Evolutionary conservation across 2,329 filamentous ascomycete genomes (phyloP).

Genomic region (Pestalotiopsis sp.): DNA sequence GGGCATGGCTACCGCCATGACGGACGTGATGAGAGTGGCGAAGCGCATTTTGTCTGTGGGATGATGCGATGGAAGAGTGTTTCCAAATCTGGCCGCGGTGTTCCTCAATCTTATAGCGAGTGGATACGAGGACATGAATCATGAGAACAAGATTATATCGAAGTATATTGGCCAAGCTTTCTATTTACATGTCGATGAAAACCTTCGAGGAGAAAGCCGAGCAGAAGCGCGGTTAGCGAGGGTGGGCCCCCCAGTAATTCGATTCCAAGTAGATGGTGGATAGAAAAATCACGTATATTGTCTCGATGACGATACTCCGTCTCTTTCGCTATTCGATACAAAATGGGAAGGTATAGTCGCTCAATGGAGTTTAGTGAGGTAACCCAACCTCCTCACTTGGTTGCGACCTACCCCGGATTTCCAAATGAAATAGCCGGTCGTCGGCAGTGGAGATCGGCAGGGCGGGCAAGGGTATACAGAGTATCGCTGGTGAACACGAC

Average conservation of each 20-base stretch:
- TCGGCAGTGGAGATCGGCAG: slow-evolving; percentile 1
- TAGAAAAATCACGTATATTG: neutral
- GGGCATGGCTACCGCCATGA: neutral
- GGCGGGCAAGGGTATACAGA: neutral
- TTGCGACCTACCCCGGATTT: neutral
- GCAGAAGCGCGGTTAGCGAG: too few species aligned
- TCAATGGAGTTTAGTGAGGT: neutral
- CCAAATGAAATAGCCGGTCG: neutral
- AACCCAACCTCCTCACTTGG: neutral
- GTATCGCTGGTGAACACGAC: neutral
- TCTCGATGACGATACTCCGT: neutral
- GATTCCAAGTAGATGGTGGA: neutral
- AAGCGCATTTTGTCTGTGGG: neutral
- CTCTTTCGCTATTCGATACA: neutral
- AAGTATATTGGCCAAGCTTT: too few species aligned
- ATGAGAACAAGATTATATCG: too few species aligned
- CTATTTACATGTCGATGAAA: too few species aligned
- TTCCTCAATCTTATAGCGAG: too few species aligned
- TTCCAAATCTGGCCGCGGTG: too few species aligned
- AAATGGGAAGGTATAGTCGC: slow-evolving; percentile 1
- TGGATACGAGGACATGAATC: too few species aligned
- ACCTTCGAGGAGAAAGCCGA: too few species aligned
- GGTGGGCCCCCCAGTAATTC: neutral
- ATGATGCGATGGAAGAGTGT: too few species aligned
- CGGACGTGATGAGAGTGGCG: neutral